Conservation (phyloP, 2,329 filamentous ascomycete species). For the Exophiala xenobiotica region DNA sequence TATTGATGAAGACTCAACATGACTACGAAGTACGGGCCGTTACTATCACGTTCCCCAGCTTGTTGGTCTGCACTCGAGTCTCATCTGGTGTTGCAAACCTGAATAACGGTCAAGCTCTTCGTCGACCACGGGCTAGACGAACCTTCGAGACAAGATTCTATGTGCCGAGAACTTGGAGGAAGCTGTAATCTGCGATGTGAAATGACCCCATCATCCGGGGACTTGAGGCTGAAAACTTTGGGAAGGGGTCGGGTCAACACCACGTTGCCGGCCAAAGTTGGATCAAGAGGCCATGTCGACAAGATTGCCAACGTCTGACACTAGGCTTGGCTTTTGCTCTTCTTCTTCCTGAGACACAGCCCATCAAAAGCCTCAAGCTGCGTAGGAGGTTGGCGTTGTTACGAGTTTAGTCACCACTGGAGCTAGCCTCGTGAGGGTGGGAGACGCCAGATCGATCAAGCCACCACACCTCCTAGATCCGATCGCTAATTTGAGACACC, state of each 20-base stretch:
- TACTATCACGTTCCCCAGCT: no score
- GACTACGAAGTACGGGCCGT: no score
- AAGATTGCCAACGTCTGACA: neutral
- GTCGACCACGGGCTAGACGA: no score
- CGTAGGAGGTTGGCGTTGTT: neutral
- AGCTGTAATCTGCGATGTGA: neutral
- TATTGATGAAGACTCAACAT: no score
- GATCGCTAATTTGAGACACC: neutral
- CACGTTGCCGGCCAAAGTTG: neutral
- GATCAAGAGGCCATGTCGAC: neutral
- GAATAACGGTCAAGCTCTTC: neutral
- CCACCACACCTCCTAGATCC: slow-evolving; percentile 2
- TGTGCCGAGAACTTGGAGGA: neutral
- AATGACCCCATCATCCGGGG: neutral
- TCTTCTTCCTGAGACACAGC: neutral
- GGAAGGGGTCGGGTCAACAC: neutral
- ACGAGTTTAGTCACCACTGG: neutral
- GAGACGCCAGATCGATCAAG: neutral
- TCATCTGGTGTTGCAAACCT: neutral
- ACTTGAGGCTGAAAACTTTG: neutral
- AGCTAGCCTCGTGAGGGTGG: neutral
- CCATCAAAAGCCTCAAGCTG: neutral
- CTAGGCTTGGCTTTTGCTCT: no score
- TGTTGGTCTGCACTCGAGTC: neutral
- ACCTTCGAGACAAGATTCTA: neutral